Evolutionary conservation across 495 filamentous ascomycete species (phyloP).

Genomic region (Tricharina praecox): DNA sequence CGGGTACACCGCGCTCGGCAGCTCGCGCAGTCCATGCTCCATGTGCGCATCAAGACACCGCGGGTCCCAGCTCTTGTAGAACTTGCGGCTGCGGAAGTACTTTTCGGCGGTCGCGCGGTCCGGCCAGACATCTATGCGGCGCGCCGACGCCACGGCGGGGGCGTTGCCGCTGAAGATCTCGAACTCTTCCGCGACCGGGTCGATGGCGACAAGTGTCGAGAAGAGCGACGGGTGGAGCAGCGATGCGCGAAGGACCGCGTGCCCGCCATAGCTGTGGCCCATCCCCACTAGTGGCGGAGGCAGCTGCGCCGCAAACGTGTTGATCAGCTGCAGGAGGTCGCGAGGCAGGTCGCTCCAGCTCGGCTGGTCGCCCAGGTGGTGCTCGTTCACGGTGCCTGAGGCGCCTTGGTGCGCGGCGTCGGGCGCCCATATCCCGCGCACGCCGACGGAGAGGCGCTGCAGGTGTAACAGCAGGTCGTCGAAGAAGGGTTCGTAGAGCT

Average conservation of each 20-base stretch:
- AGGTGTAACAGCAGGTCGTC: constrained; percentile 47
- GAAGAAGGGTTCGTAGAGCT: constrained; percentile 80
- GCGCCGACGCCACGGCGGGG: constrained; percentile 39
- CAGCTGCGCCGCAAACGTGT: constrained; percentile 67
- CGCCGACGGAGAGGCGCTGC: constrained; percentile 41
- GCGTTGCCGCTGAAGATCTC: constrained; percentile 14
- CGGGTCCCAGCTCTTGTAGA: constrained; percentile 59
- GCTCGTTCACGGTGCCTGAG: constrained; percentile 59
- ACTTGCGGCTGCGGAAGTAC: constrained; percentile 41
- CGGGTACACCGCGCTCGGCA: constrained; percentile 44
- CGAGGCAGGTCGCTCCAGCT: constrained; percentile 76
- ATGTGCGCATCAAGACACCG: constrained; percentile 52
- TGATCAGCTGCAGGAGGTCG: constrained; percentile 76
- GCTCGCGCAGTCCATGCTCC: constrained; percentile 45
- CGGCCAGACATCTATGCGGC: constrained; percentile 56
- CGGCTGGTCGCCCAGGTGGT: constrained; percentile 59
- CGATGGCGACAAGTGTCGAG: constrained; percentile 56
- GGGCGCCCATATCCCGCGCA: constrained; percentile 72
- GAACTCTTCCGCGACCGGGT: constrained; percentile 51
- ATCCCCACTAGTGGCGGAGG: constrained; percentile 74
- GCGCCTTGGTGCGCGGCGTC: constrained; percentile 65
- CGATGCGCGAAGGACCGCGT: constrained; percentile 38
- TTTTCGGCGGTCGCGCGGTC: constrained; percentile 44
- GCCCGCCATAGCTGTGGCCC: constrained; percentile 79
- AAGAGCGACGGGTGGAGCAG: constrained; percentile 73